These are phyloP conservation scores for Starmerella bombi DNA, from an alignment of 805 yeast genomes.

Conservation along the genomic window DNA sequence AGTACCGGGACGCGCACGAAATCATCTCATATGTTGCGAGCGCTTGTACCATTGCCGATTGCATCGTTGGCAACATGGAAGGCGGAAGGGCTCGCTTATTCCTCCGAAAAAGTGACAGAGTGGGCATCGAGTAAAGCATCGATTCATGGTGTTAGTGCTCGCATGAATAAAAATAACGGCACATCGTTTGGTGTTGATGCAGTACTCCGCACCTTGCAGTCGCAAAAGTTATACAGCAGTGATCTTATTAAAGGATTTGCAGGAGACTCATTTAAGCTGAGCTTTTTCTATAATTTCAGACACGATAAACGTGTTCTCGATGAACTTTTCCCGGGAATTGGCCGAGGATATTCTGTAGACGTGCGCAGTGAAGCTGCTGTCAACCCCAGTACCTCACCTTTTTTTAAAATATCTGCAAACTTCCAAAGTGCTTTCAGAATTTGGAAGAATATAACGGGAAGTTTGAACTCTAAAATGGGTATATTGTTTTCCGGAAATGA, in stretches of 20 bases:
- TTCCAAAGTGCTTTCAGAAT: constrained; percentile 26
- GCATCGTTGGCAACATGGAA: constrained; percentile 33
- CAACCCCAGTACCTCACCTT: constrained; percentile 28
- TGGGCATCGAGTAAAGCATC: constrained; percentile 45
- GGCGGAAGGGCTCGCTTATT: constrained; percentile 39
- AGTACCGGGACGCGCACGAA: constrained; percentile 49
- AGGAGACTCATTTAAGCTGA: constrained; percentile 48
- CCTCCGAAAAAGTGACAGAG: constrained; percentile 38
- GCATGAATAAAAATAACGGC: constrained; percentile 28
- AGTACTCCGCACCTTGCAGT: constrained; percentile 42
- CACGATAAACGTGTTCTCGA: constrained; percentile 33
- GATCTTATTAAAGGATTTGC: constrained; percentile 45
- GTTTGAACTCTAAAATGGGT: constrained; percentile 18
- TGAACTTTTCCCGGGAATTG: constrained; percentile 31
- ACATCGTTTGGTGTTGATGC: constrained; percentile 47
- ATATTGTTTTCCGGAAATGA: constrained; percentile 18
- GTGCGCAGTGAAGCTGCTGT: constrained; percentile 35
- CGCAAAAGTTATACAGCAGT: constrained; percentile 36
- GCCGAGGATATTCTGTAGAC: constrained; percentile 33
- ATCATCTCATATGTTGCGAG: constrained; percentile 41
- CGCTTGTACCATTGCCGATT: constrained; percentile 38
- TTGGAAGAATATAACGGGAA: constrained; percentile 4
- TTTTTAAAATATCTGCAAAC: constrained; percentile 29
- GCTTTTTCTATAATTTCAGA: constrained; percentile 34
- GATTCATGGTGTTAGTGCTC: constrained; percentile 33